These are phyloP conservation scores for Tetrapisispora arboricola DNA, from an alignment of 805 yeast species.

Conservation along the genomic window DNA sequence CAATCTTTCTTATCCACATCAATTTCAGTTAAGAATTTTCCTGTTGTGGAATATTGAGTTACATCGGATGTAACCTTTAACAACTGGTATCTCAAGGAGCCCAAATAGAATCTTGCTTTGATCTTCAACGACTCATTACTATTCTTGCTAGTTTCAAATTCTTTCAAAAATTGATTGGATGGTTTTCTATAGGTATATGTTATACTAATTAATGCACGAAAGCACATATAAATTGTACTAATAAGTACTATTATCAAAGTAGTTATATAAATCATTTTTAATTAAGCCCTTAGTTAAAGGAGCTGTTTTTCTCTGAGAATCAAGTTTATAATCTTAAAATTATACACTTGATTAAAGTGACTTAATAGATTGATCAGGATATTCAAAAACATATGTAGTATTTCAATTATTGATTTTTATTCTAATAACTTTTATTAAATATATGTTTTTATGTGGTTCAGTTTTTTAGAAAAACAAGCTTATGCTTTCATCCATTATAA, in stretches of 20 bases:
- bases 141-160: neutral
- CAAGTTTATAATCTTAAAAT: no score
- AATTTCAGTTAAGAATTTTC: neutral
- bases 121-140: neutral
- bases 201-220: neutral
- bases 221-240: neutral
- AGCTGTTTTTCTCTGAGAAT: neutral
- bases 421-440: no score
- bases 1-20: neutral
- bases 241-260: neutral
- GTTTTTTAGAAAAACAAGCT: no score
- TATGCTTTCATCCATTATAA: no score
- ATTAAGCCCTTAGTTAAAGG: neutral
- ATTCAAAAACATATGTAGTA: no score
- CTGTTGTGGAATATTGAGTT: neutral
- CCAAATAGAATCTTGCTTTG: neutral
- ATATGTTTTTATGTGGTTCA: no score
- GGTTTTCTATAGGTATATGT: constrained; percentile 1
- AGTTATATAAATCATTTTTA: constrained; percentile 1
- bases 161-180: neutral
- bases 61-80: neutral
- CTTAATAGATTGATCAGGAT: no score
- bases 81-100: neutral
- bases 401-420: no score
- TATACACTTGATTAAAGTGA: no score